Evolutionary conservation across 2,329 filamentous ascomycete species (phyloP), one percentile per base, ranked within the genome.

Genomic region (Phoma sp.): DNA sequence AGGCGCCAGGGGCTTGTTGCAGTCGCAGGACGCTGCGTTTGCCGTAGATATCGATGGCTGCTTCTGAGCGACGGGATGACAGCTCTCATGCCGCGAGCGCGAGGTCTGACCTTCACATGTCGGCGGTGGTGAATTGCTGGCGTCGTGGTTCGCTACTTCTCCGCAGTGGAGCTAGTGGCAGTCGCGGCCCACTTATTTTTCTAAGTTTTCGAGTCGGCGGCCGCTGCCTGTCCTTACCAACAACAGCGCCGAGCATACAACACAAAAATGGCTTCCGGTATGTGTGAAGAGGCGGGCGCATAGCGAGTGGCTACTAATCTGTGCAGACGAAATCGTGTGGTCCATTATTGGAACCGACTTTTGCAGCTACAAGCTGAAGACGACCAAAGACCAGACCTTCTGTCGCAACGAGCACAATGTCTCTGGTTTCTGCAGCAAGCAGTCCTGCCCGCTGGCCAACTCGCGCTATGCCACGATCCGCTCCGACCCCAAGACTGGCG

Each of bases 271-370:
- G 66, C 68, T 54, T 68, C 64, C 46, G 66, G 65, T 62, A 58
- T 32, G 63, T 55, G 4, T 27, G 18, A 2, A 8, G n/a, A 8
- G 13, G 24, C 23, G n/a, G 13, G 8, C 9, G 1, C 2, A 25
- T 9, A 4, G n/a, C 6, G 4, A 8, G 14, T 10, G 10, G 1
- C 1, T 29, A 33, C 55, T 62, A 23, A 61, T 39, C 13, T 4
- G 11, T 11, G 2, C 41, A 59, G 93, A 98, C 82, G 93, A 98
- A 78, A 96, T 98, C 62, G 89, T 98, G 61, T 99, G 95, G 95
- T 88, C 93, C 75, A 90, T 97, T 53, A 96, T 97, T 65, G 96
- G 96, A 78, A 90, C 95, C 78, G 90, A 93, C 73, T 96, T 95
- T 75, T 98, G 95, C 80, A 88, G 89, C 46, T 98, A 93, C 82